These are phyloP conservation scores for Phytophthora lateralis DNA, from an alignment of 352 stramenopile genomes.

Conservation along the genomic window DNA sequence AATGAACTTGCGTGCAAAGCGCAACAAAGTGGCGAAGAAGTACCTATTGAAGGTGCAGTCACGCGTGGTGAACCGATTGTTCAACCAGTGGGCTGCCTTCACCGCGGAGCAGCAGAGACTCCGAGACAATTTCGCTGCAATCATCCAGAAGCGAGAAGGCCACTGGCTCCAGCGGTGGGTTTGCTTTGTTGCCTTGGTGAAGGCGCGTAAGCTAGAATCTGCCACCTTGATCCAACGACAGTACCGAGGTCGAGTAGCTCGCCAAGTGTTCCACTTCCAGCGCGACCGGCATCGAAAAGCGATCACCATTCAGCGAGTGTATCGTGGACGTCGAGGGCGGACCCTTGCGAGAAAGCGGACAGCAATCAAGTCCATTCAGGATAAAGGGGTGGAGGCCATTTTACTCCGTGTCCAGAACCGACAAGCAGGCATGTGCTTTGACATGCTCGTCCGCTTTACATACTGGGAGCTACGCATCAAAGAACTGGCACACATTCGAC, in stretches of 20 bases:
- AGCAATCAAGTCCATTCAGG: constrained; percentile 42
- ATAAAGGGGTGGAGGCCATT: constrained; percentile 29
- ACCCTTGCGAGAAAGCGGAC: constrained; percentile 13
- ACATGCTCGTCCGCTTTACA: constrained; percentile 27
- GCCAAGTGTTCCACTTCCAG: constrained; percentile 51
- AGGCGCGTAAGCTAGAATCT: constrained; percentile 30
- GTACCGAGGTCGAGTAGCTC: constrained; percentile 57
- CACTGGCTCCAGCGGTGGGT: constrained; percentile 64
- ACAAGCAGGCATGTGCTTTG: constrained; percentile 35
- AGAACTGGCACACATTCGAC: constrained; percentile 33
- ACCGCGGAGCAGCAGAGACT: constrained; percentile 43
- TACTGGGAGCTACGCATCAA: constrained; percentile 39
- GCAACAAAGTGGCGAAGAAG: constrained; percentile 50
- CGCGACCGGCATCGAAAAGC: constrained; percentile 34
- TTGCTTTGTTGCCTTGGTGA: constrained; percentile 34
- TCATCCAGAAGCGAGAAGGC: constrained; percentile 45
- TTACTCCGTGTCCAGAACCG: constrained; percentile 42
- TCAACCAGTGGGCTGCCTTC: constrained; percentile 60
- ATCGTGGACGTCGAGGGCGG: constrained; percentile 50
- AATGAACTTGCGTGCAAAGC: constrained; percentile 53
- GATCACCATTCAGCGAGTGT: constrained; percentile 57
- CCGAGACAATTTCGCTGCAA: constrained; percentile 47
- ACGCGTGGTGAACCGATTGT: constrained; percentile 49
- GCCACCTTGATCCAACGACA: constrained; percentile 63
- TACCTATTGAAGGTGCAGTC: constrained; percentile 64